Conservation (phyloP, 192 early-diverging fungal species). For the Allomyces arbusculus region DNA sequence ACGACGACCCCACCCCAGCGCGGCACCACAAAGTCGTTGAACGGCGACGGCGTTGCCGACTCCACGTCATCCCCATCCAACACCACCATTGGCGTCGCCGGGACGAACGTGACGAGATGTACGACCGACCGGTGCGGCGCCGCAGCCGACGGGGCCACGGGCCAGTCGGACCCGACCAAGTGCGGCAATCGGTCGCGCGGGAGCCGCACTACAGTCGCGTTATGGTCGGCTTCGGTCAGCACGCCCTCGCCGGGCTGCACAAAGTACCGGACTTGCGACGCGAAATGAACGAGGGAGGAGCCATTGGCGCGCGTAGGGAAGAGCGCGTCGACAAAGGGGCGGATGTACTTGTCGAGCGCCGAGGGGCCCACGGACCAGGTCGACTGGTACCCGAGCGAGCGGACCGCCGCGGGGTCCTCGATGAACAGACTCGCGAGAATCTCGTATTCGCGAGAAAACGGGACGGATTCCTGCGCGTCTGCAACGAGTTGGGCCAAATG, state of each 20-base stretch:
- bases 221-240: not conserved
- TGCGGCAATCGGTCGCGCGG: conserved; percentile 50
- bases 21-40: conserved; percentile 76
- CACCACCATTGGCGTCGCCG: conserved; percentile 25
- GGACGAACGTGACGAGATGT: conserved; percentile 82
- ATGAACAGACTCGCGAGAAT: not conserved
- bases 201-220: not conserved
- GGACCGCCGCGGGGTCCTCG: not conserved
- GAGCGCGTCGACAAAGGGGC: too few species aligned
- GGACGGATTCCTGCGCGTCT: not conserved
- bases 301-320: too few species aligned
- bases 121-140: conserved; percentile 61
- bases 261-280: not conserved
- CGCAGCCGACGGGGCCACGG: conserved; percentile 48
- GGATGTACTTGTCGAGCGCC: not conserved
- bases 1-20: conserved; percentile 88
- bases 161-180: conserved; percentile 96
- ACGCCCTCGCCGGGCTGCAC: not conserved
- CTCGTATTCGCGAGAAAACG: not conserved
- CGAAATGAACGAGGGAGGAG: not conserved
- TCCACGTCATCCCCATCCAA: conserved; percentile 2
- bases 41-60: not conserved
- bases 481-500: too few species aligned
- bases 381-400: not conserved
- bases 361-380: not conserved